Evolutionary conservation across 768 basidiomycete genomes (phyloP).

Genomic region (Boletales sp.): DNA sequence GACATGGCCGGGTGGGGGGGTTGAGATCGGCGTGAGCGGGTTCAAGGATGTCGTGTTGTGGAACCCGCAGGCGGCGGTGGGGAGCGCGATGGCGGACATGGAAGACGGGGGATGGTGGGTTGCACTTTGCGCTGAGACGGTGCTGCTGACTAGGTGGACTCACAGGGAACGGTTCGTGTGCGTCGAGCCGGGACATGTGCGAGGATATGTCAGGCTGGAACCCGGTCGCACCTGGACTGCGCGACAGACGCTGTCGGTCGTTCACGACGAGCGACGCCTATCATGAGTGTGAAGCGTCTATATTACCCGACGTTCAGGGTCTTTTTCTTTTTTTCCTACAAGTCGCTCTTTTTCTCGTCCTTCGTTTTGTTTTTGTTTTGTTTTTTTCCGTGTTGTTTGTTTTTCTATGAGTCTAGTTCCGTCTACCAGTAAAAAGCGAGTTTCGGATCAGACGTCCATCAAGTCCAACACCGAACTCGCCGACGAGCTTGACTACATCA

Average conservation of each 20-base stretch:
- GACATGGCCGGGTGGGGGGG: constrained; percentile 53
- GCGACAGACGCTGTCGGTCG: constrained; percentile 43
- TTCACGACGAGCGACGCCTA: too few relatives aligned
- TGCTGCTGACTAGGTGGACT: constrained; percentile 2
- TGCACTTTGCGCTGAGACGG: background rate
- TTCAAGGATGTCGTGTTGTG: constrained; percentile 87
- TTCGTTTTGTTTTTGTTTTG: background rate
- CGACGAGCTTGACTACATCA: constrained; percentile 76
- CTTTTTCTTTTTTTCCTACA: too few relatives aligned
- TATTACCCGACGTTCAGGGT: too few relatives aligned
- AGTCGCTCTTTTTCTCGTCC: too few relatives aligned
- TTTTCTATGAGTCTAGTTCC: background rate
- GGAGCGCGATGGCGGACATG: constrained; percentile 83
- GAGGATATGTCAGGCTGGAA: constrained; percentile 61
- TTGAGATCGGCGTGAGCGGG: constrained; percentile 50
- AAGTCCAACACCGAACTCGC: constrained; percentile 37
- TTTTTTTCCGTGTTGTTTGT: too few relatives aligned
- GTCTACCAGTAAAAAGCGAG: too few relatives aligned
- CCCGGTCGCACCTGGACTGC: constrained; percentile 75
- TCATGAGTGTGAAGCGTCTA: too few relatives aligned
- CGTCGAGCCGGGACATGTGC: constrained; percentile 86
- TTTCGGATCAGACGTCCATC: too few relatives aligned
- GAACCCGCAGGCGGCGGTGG: constrained; percentile 79
- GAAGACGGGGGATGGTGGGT: constrained; percentile 82
- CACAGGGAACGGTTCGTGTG: constrained; percentile 81